phyloP scores from a whole-genome alignment of 805 yeast species.

The Candida golubevii region DNA sequence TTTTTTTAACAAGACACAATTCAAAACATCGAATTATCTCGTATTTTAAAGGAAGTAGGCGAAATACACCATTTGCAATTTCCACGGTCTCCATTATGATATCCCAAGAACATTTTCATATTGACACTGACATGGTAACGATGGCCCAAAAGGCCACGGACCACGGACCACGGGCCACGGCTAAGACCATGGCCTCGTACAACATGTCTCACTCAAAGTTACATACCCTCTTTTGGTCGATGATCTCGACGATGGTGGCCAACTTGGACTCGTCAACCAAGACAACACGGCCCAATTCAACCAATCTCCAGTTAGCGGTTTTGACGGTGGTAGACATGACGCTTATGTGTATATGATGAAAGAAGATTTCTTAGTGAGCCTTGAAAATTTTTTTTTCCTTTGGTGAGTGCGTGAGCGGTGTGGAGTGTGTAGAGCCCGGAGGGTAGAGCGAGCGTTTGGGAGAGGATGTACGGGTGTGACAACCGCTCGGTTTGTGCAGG shows the following conservation, averaged over 20 bases:
- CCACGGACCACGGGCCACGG: too few species aligned
- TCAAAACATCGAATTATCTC: too few species aligned
- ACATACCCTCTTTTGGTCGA: slow-evolving; percentile 98
- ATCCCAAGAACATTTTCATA: too few species aligned
- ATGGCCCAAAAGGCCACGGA: too few species aligned
- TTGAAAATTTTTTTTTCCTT: slow-evolving; percentile 15
- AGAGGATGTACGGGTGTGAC: slow-evolving; percentile 8
- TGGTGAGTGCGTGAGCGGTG: slow-evolving; percentile 12
- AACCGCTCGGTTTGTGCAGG: background rate
- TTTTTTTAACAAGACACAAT: too few species aligned
- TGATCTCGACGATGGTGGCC: slow-evolving; percentile 97
- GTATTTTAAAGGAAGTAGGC: too few species aligned
- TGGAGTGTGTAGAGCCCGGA: slow-evolving; percentile 11
- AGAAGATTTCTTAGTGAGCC: slow-evolving; percentile 8
- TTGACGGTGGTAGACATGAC: slow-evolving; percentile 59
- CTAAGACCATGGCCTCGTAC: too few species aligned
- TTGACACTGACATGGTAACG: too few species aligned
- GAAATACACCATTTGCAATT: too few species aligned
- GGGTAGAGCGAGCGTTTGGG: background rate
- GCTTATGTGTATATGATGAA: slow-evolving; percentile 14
- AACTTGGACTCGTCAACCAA: slow-evolving; percentile 80
- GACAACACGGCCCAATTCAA: slow-evolving; percentile 99
- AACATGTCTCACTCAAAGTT: background rate
- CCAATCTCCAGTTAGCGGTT: slow-evolving; percentile 98
- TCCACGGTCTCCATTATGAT: too few species aligned